Conservation (phyloP, 805 yeast species). For the Danielia oregonensis region DNA sequence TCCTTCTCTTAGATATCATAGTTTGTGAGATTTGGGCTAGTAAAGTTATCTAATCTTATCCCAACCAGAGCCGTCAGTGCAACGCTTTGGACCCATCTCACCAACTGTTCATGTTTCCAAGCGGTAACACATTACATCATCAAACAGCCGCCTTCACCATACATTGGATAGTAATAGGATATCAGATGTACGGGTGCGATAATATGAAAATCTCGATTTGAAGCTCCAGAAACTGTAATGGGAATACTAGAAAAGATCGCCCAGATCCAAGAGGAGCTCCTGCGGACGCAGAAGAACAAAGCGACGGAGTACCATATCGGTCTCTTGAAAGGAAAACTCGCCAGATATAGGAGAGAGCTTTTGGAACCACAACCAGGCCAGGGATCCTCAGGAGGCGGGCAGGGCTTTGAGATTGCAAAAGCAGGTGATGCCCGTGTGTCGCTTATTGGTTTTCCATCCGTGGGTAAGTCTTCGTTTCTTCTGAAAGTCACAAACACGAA, state of each 20-base stretch:
- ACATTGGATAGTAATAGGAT: no score
- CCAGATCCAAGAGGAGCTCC: slow-evolving; percentile 88
- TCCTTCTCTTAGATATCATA: no score
- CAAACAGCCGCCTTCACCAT: no score
- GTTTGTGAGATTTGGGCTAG: no score
- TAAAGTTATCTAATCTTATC: no score
- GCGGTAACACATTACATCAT: no score
- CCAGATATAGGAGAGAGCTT: slow-evolving; percentile 85
- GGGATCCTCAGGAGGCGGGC: slow-evolving; percentile 70
- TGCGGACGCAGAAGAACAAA: slow-evolving; percentile 94
- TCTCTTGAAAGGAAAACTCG: slow-evolving; percentile 88
- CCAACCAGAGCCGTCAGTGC: no score
- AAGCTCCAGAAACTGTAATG: slow-evolving; percentile 8
- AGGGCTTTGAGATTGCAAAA: slow-evolving; percentile 91
- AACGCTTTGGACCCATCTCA: no score
- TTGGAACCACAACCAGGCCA: slow-evolving; percentile 84
- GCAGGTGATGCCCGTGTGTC: slow-evolving; percentile 97
- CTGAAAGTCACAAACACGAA: slow-evolving; percentile 89
- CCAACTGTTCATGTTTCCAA: no score
- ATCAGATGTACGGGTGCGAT: slow-evolving; percentile 11
- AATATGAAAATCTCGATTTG: no score
- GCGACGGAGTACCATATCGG: slow-evolving; percentile 98
- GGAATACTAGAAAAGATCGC: slow-evolving; percentile 63
- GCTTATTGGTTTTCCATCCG: slow-evolving; percentile 95
- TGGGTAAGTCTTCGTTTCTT: slow-evolving; percentile 89